phyloP scores from a whole-genome alignment of 805 yeast species.

The Diddensiella santjacobensis region DNA sequence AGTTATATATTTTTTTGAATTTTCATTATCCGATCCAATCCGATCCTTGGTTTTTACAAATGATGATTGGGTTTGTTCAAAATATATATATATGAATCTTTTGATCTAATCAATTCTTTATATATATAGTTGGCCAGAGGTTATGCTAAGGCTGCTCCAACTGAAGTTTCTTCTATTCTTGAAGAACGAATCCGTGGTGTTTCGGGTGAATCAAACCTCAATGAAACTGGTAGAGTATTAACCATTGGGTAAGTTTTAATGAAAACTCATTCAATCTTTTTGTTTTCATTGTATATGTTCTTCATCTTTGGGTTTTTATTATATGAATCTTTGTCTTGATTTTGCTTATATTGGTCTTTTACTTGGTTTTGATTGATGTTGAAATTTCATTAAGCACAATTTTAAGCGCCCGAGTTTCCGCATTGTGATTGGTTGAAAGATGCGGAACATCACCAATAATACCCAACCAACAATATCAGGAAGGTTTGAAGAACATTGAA shows the following conservation, averaged over 20 bases:
- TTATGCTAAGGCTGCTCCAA: slow-evolving; percentile 96
- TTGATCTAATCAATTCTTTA: slow-evolving; percentile 1
- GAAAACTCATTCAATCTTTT: too few species aligned
- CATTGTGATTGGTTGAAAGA: neutral
- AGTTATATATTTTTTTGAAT: slow-evolving; percentile 16
- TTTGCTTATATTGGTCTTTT: too few species aligned
- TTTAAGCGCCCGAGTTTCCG: neutral
- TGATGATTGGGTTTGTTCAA: neutral
- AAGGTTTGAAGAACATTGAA: too few species aligned
- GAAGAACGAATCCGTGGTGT: slow-evolving; percentile 99
- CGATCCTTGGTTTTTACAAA: neutral
- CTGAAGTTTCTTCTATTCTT: slow-evolving; percentile 97
- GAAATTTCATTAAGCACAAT: too few species aligned
- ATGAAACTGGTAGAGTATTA: slow-evolving; percentile 99
- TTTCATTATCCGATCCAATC: slow-evolving; percentile 1
- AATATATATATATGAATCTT: neutral
- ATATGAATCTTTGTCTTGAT: too few species aligned
- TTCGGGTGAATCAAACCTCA: slow-evolving; percentile 92
- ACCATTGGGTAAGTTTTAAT: slow-evolving; percentile 77
- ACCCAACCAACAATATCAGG: too few species aligned
- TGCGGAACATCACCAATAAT: too few species aligned
- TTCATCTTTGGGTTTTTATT: too few species aligned
- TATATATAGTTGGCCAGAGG: slow-evolving; percentile 61
- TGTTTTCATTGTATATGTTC: too few species aligned
- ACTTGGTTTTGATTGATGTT: too few species aligned